These are phyloP conservation scores for Thymus quinquecostatus DNA, from an alignment of 257 asterid species.

Conservation along the genomic window DNA sequence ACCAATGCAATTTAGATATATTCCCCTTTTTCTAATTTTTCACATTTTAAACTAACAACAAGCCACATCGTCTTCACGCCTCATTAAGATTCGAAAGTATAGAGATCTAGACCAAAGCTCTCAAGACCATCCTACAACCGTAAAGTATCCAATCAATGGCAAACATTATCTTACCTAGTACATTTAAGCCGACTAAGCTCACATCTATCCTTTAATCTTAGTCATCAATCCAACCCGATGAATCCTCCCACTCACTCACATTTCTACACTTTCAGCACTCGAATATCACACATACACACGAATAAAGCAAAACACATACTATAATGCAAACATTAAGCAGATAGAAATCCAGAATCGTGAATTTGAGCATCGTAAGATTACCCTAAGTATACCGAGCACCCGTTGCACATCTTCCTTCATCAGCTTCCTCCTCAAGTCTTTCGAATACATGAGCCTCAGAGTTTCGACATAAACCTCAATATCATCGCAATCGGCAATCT, in stretches of 20 bases:
- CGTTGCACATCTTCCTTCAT: slow-evolving; percentile 81
- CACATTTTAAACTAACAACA: neutral
- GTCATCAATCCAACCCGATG: slow-evolving; percentile 9
- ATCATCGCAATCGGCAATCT: slow-evolving; percentile 96
- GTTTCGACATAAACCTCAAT: slow-evolving; percentile 89
- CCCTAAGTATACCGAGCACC: slow-evolving; percentile 93
- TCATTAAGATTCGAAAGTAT: neutral
- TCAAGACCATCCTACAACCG: neutral
- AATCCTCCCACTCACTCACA: neutral
- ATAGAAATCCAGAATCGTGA: neutral
- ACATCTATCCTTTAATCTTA: slow-evolving; percentile 5
- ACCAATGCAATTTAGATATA: too few relatives aligned
- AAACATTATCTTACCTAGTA: neutral
- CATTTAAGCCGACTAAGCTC: neutral
- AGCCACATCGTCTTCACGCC: slow-evolving; percentile 20
- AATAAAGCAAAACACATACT: neutral
- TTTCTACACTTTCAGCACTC: neutral
- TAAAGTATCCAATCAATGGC: slow-evolving; percentile 6
- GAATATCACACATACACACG: neutral
- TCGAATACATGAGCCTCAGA: slow-evolving; percentile 80
- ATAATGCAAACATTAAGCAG: neutral
- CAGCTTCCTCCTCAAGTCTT: slow-evolving; percentile 85
- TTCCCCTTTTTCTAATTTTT: neutral
- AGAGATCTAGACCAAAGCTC: neutral
- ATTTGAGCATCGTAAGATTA: slow-evolving; percentile 28